Percentiles rank a stretch among this genome's conserved stretches.
Conservation (phyloP, 2,329 filamentous ascomycete species). For the Phaeosphaeriaceae sp. region DNA sequence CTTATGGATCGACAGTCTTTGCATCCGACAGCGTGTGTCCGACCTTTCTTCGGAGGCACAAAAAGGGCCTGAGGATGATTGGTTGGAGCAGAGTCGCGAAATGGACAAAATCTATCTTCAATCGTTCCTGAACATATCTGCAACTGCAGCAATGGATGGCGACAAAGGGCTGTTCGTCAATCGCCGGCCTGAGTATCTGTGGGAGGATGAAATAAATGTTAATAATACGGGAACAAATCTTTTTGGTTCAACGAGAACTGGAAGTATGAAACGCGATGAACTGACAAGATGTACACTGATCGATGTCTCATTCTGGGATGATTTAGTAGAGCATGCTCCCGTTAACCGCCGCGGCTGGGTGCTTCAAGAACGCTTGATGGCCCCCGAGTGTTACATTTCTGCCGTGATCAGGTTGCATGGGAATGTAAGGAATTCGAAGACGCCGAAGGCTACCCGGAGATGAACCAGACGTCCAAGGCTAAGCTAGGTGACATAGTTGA, state of each 20-base stretch:
- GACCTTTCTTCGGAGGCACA: background rate
- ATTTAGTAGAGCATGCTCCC: conserved; percentile 16
- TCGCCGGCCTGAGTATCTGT: conserved; percentile 1
- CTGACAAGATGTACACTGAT: conserved; percentile 10
- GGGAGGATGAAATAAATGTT: conserved; percentile 20
- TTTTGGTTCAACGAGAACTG: background rate
- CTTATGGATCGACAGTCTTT: conserved; percentile 24
- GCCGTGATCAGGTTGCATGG: conserved; percentile 25
- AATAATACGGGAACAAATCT: background rate
- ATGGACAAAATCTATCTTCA: conserved; percentile 24
- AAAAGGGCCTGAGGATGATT: conserved; percentile 14
- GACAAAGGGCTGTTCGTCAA: conserved; percentile 21
- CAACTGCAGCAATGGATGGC: conserved; percentile 22
- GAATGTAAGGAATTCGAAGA: conserved; percentile 21
- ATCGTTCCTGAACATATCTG: conserved; percentile 31
- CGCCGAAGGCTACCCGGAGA: conserved; percentile 10
- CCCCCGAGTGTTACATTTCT: conserved; percentile 32
- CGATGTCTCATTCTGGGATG: conserved; percentile 16
- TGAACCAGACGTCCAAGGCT: background rate
- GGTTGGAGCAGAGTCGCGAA: conserved; percentile 17
- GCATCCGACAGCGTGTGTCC: conserved; percentile 4
- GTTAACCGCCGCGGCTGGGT: conserved; percentile 33
- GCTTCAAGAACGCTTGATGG: conserved; percentile 29
- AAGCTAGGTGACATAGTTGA: background rate
- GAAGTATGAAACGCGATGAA: background rate